These are phyloP conservation scores for Leccinum ambiguum DNA, from an alignment of 1,284 basidiomycete species.

Conservation along the genomic window DNA sequence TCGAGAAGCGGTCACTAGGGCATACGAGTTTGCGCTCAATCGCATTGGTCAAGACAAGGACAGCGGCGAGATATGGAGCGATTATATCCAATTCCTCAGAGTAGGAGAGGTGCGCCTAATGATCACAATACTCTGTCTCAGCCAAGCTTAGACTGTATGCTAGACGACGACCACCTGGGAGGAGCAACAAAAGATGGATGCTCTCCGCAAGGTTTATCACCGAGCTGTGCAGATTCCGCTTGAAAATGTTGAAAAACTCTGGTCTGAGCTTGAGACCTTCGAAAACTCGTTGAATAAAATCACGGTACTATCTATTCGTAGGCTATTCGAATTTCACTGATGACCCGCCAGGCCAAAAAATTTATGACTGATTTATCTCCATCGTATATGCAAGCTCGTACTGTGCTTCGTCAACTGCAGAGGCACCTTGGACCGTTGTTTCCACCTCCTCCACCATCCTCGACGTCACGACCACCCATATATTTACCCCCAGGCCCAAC, in stretches of 20 bases:
- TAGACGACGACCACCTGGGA: slow-evolving; percentile 88
- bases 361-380: slow-evolving; percentile 86
- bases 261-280: slow-evolving; percentile 95
- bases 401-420: slow-evolving; percentile 82
- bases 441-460: slow-evolving; percentile 47
- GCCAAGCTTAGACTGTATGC: slow-evolving; percentile 9
- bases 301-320: slow-evolving; percentile 50
- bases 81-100: slow-evolving; percentile 85
- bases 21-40: slow-evolving; percentile 92
- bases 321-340: slow-evolving; percentile 22
- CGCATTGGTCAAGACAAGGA: slow-evolving; percentile 89
- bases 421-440: slow-evolving; percentile 68
- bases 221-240: slow-evolving; percentile 93
- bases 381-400: slow-evolving; percentile 92
- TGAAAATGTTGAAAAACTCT: slow-evolving; percentile 90
- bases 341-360: slow-evolving; percentile 76
- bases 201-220: slow-evolving; percentile 89
- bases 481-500: slow-evolving; percentile 74
- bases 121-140: slow-evolving; percentile 1
- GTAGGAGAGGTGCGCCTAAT: slow-evolving; percentile 63
- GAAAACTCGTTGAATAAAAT: slow-evolving; percentile 91
- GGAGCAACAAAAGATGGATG: slow-evolving; percentile 94
- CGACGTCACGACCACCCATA: slow-evolving; percentile 43
- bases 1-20: slow-evolving; percentile 78
- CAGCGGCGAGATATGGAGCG: slow-evolving; percentile 71